Evolutionary conservation across 371 early-diverging fungal genomes (phyloP), one percentile per base, ranked within the genome.

Genomic region (Mortierella sp.): DNA sequence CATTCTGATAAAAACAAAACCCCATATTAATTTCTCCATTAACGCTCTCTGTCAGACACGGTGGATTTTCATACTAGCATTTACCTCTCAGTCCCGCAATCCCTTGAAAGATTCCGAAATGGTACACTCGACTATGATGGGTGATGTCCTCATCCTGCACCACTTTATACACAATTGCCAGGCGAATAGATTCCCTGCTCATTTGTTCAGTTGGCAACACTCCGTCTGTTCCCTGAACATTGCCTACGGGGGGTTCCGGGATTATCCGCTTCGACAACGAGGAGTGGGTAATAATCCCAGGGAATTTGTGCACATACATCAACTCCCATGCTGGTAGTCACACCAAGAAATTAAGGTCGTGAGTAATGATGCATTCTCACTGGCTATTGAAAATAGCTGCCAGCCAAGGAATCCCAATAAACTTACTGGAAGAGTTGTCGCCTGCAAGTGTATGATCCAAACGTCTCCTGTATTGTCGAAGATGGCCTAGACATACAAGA

Each of bases 301-400:
- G 76, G 35, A 81, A 69, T n/a, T 62, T 68, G 60, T 81, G 83
- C 2, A 72, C 69, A 45, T 76, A 81, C 76, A 81, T 75, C 39
- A 76, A 35, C 61, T 76, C 76, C 83, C 83, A 81, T 4, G 57
- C 83, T 81, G 49, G 0, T 22, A 24, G 6, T 20, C 37, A 49
- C 62, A 39, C 3, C 11, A n/a, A 22, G 20, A 37, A 0, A 22
- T 2, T 8, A 24, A 45, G 20, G 26, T 30, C 26, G 32, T n/a
- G 24, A 72, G 54, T 3, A 22, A 51, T 26, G 49, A 4, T 39
- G 39, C 39, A 39, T 9, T 11, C 20, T n/a, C 18, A 3, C 9
- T 60, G 39, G 11, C 12, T 54, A 32, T 39, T n/a, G n/a, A n/a
- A n/a, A n/a, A n/a, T n/a, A 37, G 8, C 16, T 20, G 20, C 60